phyloP scores from a whole-genome alignment of 257 asterid species.

The Nicotiana noctiflora region DNA sequence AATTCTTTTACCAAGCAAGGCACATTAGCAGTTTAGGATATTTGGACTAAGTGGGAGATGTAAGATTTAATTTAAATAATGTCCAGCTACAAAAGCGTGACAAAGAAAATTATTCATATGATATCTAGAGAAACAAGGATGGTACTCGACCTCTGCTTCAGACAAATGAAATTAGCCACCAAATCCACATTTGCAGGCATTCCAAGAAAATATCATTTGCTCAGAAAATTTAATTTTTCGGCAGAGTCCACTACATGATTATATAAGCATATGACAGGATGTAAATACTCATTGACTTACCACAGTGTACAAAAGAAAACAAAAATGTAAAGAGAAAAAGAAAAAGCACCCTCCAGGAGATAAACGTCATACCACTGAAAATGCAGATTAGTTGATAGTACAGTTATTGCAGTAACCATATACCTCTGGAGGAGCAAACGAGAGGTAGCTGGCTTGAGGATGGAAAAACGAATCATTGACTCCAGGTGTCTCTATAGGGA shows the following conservation, averaged over 20 bases:
- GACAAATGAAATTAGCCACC: neutral
- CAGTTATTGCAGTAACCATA: conserved; percentile 6
- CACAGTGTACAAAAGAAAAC: neutral
- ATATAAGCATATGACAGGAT: neutral
- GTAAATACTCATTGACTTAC: neutral
- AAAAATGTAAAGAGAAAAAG: neutral
- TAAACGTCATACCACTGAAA: neutral
- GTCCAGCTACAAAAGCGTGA: neutral
- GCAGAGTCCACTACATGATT: neutral
- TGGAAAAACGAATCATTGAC: conserved; percentile 26
- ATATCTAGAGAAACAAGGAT: neutral
- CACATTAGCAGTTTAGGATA: neutral
- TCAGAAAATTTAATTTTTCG: neutral
- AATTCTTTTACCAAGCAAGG: neutral
- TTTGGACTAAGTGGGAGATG: neutral
- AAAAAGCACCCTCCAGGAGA: neutral
- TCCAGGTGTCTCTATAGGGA: conserved; percentile 56
- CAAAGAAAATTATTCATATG: neutral
- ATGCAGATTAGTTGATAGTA: neutral
- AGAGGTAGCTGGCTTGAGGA: conserved; percentile 47
- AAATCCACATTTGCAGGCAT: neutral
- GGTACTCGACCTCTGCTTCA: neutral
- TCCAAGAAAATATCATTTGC: neutral
- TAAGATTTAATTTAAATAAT: neutral
- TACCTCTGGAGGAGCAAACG: conserved; percentile 96